phyloP scores from a whole-genome alignment of 495 filamentous ascomycete species.

The Podospora sp. region DNA sequence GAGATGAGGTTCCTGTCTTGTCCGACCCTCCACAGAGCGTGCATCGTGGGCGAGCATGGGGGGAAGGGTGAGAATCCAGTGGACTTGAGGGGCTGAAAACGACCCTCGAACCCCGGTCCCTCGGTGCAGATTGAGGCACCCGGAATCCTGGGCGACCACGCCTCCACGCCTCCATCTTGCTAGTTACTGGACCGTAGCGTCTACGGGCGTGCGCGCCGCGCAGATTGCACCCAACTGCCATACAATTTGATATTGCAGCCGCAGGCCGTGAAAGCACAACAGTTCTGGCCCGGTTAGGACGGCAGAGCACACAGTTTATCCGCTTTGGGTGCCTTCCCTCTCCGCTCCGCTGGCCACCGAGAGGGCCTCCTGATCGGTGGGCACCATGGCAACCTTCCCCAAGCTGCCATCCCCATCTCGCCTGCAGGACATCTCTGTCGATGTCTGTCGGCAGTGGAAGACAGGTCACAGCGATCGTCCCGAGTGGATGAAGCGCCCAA shows the following conservation, averaged over 20 bases:
- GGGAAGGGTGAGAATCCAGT: not conserved
- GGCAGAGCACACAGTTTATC: constrained; percentile 13
- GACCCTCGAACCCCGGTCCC: constrained; percentile 14
- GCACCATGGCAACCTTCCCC: not conserved
- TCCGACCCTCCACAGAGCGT: not conserved
- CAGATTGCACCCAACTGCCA: not conserved
- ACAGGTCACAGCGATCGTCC: constrained; percentile 16
- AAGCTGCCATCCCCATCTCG: constrained; percentile 1
- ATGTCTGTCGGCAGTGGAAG: constrained; percentile 12
- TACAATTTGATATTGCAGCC: constrained; percentile 6
- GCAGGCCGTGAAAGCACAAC: not conserved
- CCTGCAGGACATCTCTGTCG: not conserved
- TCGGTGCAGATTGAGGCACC: constrained; percentile 15
- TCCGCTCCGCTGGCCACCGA: not conserved
- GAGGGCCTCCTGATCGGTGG: not conserved
- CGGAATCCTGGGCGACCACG: constrained; percentile 26
- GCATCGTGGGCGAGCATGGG: not conserved
- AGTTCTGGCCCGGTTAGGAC: constrained; percentile 6
- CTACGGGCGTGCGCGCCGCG: not conserved
- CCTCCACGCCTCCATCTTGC: constrained; percentile 5
- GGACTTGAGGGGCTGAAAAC: constrained; percentile 25
- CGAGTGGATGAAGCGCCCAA: constrained; percentile 1
- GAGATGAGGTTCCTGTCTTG: constrained; percentile 9
- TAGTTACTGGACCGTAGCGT: not conserved
- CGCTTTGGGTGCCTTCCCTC: constrained; percentile 2